Percentiles rank a stretch among this genome's conserved stretches.
Conservation (phyloP, 306 rosid genomes). For the Pueraria montana region DNA sequence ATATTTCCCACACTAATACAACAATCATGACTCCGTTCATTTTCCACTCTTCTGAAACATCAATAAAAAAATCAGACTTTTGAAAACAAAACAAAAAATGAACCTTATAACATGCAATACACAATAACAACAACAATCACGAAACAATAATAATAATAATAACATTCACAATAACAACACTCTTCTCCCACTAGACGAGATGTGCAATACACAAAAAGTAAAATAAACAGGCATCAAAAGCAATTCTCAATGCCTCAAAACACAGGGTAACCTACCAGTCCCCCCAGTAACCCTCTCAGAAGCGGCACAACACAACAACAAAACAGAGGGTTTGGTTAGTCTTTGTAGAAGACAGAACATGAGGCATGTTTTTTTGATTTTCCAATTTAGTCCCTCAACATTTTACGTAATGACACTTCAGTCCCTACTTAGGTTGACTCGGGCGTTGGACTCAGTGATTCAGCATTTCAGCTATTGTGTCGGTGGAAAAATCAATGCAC, state of each 20-base stretch:
- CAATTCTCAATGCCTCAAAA: background rate
- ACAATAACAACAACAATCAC: background rate
- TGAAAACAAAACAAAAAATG: background rate
- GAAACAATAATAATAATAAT: background rate
- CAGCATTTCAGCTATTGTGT: conserved; percentile 18
- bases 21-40: background rate
- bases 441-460: too few relatives aligned
- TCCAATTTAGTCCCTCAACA: background rate
- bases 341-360: background rate
- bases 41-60: background rate
- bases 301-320: background rate
- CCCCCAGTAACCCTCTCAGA: background rate
- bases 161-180: background rate
- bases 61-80: background rate
- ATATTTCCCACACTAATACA: background rate
- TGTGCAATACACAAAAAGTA: background rate
- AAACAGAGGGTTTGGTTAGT: background rate
- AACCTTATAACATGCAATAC: background rate
- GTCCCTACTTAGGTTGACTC: background rate
- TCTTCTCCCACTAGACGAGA: background rate
- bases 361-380: background rate
- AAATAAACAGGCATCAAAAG: background rate
- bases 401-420: conserved; percentile 2
- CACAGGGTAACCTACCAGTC: background rate
- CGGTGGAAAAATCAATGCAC: conserved; percentile 42